A percentile compares a stretch with the other conserved stretches of the same genome.
Conservation (phyloP, 371 early-diverging fungal genomes). For the Smittium culicis region DNA sequence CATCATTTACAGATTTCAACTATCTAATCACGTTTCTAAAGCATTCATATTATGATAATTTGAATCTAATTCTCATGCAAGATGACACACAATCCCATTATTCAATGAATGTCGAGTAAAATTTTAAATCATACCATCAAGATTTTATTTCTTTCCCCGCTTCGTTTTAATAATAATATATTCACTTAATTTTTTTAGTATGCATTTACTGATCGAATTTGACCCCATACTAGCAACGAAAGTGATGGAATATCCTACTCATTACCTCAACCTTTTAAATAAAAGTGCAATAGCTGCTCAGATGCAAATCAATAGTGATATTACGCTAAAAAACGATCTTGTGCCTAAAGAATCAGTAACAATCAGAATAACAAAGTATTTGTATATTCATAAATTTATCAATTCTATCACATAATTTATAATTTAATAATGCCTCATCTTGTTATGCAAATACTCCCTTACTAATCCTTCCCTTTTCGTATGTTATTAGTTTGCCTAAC, state of each 20-base stretch:
- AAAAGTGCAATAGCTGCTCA: slow-evolving; percentile 5
- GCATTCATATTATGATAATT: slow-evolving; percentile 1
- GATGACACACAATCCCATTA: not conserved
- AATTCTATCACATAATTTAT: too few species aligned
- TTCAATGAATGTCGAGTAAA: slow-evolving; percentile 1
- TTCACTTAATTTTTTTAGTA: not conserved
- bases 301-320: not conserved
- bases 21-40: slow-evolving; percentile 5
- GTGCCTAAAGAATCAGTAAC: not conserved
- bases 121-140: not conserved
- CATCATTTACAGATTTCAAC: not conserved
- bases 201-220: slow-evolving; percentile 13
- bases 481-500: not conserved
- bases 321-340: not conserved
- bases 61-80: not conserved
- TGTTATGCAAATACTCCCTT: not conserved
- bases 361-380: slow-evolving; percentile 7
- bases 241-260: slow-evolving; percentile 7
- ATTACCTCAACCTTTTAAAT: slow-evolving; percentile 7
- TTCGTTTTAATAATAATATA: not conserved
- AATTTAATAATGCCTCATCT: too few species aligned
- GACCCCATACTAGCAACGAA: slow-evolving; percentile 2
- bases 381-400: not conserved
- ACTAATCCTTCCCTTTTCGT: not conserved
- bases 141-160: not conserved